Percentiles rank a stretch among this genome's conserved stretches.
Evolutionary conservation across 2,329 filamentous ascomycete species (phyloP).

Genomic region (Thelonectria rubi): DNA sequence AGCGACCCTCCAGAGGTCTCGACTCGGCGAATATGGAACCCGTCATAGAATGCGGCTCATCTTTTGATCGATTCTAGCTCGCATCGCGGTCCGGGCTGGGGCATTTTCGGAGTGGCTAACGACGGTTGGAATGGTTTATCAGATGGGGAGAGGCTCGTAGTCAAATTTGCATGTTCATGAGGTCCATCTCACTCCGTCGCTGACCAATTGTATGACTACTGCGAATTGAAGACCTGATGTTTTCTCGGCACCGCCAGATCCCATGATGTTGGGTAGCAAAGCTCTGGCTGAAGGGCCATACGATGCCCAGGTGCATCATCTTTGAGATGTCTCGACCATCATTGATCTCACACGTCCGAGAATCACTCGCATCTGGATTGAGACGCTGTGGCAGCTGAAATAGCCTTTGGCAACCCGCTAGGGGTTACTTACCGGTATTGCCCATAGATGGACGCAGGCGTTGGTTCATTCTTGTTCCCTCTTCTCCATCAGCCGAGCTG

Average conservation of each 20-base stretch:
- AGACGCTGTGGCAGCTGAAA: no score
- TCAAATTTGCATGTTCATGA: not conserved
- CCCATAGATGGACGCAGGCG: no score
- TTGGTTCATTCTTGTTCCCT: no score
- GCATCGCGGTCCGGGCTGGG: not conserved
- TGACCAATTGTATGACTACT: not conserved
- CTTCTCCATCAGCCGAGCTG: no score
- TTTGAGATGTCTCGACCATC: no score
- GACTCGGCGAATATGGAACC: not conserved
- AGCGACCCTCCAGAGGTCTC: not conserved
- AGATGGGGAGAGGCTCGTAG: not conserved
- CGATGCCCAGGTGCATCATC: no score
- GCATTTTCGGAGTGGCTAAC: not conserved
- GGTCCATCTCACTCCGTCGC: not conserved
- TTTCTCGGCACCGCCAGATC: not conserved
- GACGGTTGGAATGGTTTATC: not conserved
- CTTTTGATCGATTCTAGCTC: not conserved
- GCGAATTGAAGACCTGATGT: not conserved
- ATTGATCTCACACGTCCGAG: no score
- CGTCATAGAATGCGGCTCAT: not conserved
- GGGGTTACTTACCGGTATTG: no score
- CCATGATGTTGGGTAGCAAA: not conserved
- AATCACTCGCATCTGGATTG: no score
- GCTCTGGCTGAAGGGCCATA: no score
- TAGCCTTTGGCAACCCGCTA: no score